These are phyloP conservation scores for Stemphylium vesicarium DNA, from an alignment of 2,329 filamentous ascomycete genomes.

Conservation along the genomic window DNA sequence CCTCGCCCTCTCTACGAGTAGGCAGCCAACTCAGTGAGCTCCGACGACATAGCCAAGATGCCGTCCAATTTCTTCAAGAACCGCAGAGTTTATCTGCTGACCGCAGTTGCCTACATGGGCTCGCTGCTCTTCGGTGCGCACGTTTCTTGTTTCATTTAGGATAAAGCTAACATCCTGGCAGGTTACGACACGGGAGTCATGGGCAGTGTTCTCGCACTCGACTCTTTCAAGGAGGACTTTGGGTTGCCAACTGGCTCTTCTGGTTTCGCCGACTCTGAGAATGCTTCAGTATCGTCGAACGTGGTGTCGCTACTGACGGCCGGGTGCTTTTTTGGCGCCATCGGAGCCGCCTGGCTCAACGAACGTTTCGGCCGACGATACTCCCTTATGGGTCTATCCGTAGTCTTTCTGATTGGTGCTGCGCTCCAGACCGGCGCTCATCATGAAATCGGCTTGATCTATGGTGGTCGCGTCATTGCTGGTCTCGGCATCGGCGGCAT, in stretches of 20 bases:
- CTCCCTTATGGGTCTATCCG: constrained; percentile 10
- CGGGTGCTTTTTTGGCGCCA: constrained; percentile 16
- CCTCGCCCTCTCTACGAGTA: neutral
- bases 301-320: constrained; percentile 13
- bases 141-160: too few species aligned
- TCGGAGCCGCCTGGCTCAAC: constrained; percentile 13
- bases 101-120: constrained; percentile 16
- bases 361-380: constrained; percentile 12
- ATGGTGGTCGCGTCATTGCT: constrained; percentile 54
- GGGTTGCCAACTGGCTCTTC: constrained; percentile 13
- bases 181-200: constrained; percentile 17
- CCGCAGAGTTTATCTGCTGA: constrained; percentile 14
- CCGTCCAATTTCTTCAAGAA: constrained; percentile 16
- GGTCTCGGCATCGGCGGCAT: constrained; percentile 61
- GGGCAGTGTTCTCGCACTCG: constrained; percentile 14
- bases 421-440: constrained; percentile 13
- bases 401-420: constrained; percentile 12
- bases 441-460: constrained; percentile 13
- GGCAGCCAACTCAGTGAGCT: neutral
- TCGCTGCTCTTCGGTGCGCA: constrained; percentile 13
- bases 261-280: constrained; percentile 11
- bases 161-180: neutral
- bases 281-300: constrained; percentile 10
- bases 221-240: constrained; percentile 14
- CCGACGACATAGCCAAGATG: constrained; percentile 8